Evolutionary conservation across 148 eudicot genomes (phyloP).

Genomic region (Nyssa sinensis): DNA sequence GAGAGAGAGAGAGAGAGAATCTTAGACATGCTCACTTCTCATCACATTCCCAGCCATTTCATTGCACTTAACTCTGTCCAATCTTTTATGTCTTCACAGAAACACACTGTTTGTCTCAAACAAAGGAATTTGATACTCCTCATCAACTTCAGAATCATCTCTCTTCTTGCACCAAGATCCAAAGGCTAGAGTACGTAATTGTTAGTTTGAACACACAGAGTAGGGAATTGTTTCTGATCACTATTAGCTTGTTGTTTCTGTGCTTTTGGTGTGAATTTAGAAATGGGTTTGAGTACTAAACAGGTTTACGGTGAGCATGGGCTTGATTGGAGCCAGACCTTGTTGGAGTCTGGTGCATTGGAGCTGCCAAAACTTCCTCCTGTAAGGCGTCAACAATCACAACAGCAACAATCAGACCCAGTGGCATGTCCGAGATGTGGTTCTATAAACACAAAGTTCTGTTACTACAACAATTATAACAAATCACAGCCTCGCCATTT

Average conservation of each 20-base stretch:
- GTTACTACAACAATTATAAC: constrained; percentile 95
- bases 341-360: constrained; percentile 23
- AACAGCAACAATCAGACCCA: constrained; percentile 35
- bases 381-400: constrained; percentile 25
- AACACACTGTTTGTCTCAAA: constrained; percentile 12
- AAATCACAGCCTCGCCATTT: constrained; percentile 83
- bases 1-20: constrained; percentile 28
- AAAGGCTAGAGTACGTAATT: constrained; percentile 30
- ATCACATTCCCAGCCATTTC: constrained; percentile 43
- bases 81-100: constrained; percentile 26
- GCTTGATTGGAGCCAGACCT: constrained; percentile 38
- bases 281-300: constrained; percentile 68
- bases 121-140: constrained; percentile 12
- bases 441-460: constrained; percentile 81
- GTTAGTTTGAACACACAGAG: no score
- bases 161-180: constrained; percentile 29
- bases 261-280: no score
- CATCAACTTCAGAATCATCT: constrained; percentile 21
- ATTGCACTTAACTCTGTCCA: constrained; percentile 17
- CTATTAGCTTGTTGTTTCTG: no score
- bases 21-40: constrained; percentile 57
- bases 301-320: constrained; percentile 56
- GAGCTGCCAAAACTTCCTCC: constrained; percentile 36
- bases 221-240: no score
- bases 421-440: constrained; percentile 80